Conservation (phyloP, 768 basidiomycete genomes). For the Cytidiella melzeri region DNA sequence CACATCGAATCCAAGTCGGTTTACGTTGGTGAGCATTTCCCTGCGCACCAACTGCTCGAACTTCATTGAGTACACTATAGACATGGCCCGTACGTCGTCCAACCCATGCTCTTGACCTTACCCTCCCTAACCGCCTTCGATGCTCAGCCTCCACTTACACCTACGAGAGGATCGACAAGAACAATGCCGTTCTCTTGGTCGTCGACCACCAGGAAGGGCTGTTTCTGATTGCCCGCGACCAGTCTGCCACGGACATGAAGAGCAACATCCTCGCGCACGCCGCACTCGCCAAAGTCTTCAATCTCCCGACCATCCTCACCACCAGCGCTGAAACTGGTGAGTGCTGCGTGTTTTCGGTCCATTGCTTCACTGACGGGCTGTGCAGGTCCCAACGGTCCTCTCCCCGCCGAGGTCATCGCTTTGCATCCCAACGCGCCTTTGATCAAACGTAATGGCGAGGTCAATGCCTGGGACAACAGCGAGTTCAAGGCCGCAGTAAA, state of each 20-base stretch:
- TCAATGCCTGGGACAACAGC: conserved; percentile 46
- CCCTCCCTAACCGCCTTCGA: no score
- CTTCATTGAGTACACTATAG: no score
- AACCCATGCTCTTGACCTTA: no score
- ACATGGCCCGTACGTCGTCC: no score
- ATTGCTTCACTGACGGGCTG: background rate
- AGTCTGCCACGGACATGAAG: conserved; percentile 31
- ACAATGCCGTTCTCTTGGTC: conserved; percentile 36
- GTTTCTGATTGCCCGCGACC: conserved; percentile 40
- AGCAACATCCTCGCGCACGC: conserved; percentile 45
- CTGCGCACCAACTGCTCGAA: no score
- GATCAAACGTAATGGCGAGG: conserved; percentile 43
- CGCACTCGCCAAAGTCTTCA: conserved; percentile 38
- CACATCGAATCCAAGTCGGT: no score
- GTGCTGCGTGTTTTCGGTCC: background rate
- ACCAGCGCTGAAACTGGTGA: conserved; percentile 39
- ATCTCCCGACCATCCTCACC: conserved; percentile 40
- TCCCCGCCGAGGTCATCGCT: conserved; percentile 37
- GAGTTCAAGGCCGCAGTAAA: conserved; percentile 42
- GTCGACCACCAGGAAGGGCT: conserved; percentile 46
- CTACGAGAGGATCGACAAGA: conserved; percentile 39
- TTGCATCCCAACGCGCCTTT: conserved; percentile 40
- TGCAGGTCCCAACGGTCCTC: conserved; percentile 42
- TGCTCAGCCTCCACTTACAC: conserved; percentile 15
- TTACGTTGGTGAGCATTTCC: no score